Evolutionary conservation across 257 asterid genomes (phyloP).

Genomic region (Lycium barbarum): DNA sequence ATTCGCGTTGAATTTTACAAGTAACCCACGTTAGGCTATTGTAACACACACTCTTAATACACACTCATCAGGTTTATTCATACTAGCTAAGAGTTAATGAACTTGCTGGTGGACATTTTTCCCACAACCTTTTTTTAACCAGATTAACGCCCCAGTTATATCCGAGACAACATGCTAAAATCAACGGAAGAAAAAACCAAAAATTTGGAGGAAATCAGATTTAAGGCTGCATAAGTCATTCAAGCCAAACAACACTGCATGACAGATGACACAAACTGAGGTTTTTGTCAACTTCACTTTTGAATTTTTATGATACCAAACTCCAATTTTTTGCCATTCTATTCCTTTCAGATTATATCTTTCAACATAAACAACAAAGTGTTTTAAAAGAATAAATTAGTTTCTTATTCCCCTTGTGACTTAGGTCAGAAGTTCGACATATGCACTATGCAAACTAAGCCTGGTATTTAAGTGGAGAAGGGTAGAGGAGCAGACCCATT

Average conservation of each 20-base stretch:
- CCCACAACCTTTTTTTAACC: not conserved
- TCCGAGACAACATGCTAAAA: not conserved
- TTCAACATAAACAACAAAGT: not conserved
- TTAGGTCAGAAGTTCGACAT: not conserved
- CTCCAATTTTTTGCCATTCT: not conserved
- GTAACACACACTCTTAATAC: not conserved
- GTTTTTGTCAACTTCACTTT: not conserved
- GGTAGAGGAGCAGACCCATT: not conserved
- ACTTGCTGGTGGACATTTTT: not conserved
- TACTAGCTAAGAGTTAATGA: not conserved
- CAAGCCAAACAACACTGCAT: conserved; percentile 19
- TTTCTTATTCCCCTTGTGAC: not conserved
- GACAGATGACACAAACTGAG: not conserved
- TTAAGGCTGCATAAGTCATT: not conserved
- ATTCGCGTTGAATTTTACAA: not conserved
- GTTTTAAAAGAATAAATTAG: not conserved
- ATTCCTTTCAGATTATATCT: not conserved
- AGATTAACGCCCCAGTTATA: not conserved
- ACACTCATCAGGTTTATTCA: not conserved
- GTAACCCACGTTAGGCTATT: not conserved
- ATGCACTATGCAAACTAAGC: not conserved
- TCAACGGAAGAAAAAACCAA: not conserved
- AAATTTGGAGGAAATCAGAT: conserved; percentile 14
- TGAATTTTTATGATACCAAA: not conserved
- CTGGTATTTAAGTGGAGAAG: not conserved